Conservation (phyloP, 2,329 filamentous ascomycete species). For the Calonectria fujianensis region DNA sequence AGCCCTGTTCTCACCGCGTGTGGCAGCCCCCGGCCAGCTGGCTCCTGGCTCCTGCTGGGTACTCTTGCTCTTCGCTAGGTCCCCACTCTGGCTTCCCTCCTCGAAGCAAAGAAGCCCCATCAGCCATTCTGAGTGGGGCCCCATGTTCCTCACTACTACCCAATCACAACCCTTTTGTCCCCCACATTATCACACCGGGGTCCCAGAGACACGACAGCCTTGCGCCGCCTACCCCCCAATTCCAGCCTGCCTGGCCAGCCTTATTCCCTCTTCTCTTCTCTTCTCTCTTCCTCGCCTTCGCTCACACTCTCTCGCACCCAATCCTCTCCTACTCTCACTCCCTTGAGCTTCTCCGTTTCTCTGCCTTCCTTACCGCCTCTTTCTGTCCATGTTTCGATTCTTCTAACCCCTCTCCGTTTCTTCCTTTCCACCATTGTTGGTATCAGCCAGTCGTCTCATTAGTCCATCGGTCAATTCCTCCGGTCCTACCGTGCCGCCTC, state of each 20-base stretch:
- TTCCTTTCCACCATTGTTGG: conserved; percentile 33
- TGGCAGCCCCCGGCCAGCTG: conserved; percentile 33
- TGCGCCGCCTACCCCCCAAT: conserved; percentile 53
- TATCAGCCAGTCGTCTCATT: conserved; percentile 40
- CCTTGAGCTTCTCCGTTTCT: conserved; percentile 24
- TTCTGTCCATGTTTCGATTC: conserved; percentile 39
- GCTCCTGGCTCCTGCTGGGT: conserved; percentile 32
- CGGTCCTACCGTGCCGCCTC: conserved; percentile 33
- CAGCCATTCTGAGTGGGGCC: conserved; percentile 34
- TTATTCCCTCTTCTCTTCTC: conserved; percentile 53
- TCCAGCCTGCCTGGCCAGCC: conserved; percentile 53
- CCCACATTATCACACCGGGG: conserved; percentile 46
- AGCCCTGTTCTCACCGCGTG: conserved; percentile 31
- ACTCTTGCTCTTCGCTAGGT: conserved; percentile 33
- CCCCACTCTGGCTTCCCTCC: conserved; percentile 37
- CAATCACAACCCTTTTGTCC: conserved; percentile 50
- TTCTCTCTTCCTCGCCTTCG: conserved; percentile 38
- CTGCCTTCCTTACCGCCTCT: conserved; percentile 36
- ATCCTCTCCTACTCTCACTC: conserved; percentile 36
- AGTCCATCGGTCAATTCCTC: conserved; percentile 38
- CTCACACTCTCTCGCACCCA: conserved; percentile 33
- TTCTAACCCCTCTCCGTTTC: conserved; percentile 38
- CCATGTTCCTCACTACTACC: conserved; percentile 51
- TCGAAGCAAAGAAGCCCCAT: conserved; percentile 41
- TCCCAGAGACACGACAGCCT: conserved; percentile 53